Evolutionary conservation across 1,284 basidiomycete genomes (phyloP).

Genomic region (Trametes polyzona): DNA sequence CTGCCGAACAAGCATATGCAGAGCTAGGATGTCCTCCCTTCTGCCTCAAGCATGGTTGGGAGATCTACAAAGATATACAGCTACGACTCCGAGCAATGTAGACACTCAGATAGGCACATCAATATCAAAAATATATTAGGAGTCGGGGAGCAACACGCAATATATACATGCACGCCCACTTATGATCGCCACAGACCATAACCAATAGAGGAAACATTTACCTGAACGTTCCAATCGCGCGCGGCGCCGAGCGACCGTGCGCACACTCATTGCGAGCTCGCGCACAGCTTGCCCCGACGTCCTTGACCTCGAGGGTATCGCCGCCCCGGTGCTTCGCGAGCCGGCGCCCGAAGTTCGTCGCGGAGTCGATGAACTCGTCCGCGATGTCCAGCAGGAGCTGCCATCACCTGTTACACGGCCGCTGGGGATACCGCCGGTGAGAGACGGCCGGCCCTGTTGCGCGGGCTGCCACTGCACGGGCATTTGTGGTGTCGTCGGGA

Average conservation of each 20-base stretch:
- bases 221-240: no score
- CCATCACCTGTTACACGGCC: slow-evolving; percentile 68
- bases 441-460: slow-evolving; percentile 64
- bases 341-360: slow-evolving; percentile 89
- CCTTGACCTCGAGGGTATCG: slow-evolving; percentile 90
- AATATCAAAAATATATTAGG: no score
- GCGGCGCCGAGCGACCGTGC: no score
- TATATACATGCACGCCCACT: no score
- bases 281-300: no score
- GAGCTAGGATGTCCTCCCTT: neutral
- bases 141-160: no score
- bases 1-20: neutral
- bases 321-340: slow-evolving; percentile 92
- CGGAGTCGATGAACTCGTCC: slow-evolving; percentile 97
- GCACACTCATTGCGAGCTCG: no score
- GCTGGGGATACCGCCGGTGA: slow-evolving; percentile 69
- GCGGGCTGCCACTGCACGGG: slow-evolving; percentile 60
- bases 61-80: neutral
- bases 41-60: neutral
- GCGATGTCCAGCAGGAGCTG: slow-evolving; percentile 90
- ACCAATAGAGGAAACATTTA: no score
- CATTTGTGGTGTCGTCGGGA: slow-evolving; percentile 60
- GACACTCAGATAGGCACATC: no score
- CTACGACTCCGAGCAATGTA: no score
- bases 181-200: no score